These are phyloP conservation scores for Pseudomassariella vexata DNA, from an alignment of 2,329 filamentous ascomycete species.

Conservation along the genomic window DNA sequence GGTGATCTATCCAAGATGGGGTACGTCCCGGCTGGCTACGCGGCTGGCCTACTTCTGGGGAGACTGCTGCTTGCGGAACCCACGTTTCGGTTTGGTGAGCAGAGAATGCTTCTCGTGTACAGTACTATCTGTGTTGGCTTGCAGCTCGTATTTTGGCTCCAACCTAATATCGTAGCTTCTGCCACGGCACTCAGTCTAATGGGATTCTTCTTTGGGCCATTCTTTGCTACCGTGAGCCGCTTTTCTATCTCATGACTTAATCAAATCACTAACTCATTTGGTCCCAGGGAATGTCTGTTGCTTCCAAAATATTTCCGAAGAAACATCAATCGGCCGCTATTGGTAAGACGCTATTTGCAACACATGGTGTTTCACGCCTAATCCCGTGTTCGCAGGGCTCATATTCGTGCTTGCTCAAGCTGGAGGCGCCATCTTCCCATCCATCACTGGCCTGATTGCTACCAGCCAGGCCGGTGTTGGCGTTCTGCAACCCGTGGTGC, in stretches of 20 bases:
- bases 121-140: constrained; percentile 43
- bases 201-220: constrained; percentile 48
- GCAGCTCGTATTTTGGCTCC: constrained; percentile 56
- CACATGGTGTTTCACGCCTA: not conserved
- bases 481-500: constrained; percentile 41
- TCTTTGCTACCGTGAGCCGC: constrained; percentile 43
- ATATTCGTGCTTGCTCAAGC: constrained; percentile 47
- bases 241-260: not conserved
- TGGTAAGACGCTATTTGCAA: constrained; percentile 23
- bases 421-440: constrained; percentile 45
- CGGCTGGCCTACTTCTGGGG: constrained; percentile 51
- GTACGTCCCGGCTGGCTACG: constrained; percentile 57
- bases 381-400: too few species aligned
- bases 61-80: constrained; percentile 53
- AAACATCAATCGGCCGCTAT: constrained; percentile 41
- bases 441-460: constrained; percentile 43
- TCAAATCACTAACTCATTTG: not conserved
- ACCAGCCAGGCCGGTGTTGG: constrained; percentile 35
- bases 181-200: constrained; percentile 43
- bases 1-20: constrained; percentile 52
- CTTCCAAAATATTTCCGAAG: constrained; percentile 40
- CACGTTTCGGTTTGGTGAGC: constrained; percentile 52
- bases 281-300: constrained; percentile 42
- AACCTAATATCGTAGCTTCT: constrained; percentile 55
- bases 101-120: constrained; percentile 51